Evolutionary conservation across 768 basidiomycete species (phyloP).

Genomic region (Suillus bovinus): DNA sequence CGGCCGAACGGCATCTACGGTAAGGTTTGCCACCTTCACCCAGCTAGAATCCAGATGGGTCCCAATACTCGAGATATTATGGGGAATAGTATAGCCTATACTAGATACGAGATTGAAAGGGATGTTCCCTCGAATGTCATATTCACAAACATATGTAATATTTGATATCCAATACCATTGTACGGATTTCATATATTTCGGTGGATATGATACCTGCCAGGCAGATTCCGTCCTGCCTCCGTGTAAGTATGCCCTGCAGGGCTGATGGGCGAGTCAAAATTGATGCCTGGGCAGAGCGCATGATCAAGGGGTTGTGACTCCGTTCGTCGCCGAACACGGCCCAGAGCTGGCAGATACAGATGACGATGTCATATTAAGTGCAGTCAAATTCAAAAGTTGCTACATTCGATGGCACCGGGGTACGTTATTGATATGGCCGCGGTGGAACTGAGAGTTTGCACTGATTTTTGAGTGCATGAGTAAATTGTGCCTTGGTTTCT

Average conservation of each 20-base stretch:
- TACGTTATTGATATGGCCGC: not conserved
- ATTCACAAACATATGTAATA: no score
- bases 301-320: not conserved
- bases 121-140: no score
- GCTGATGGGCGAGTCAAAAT: not conserved
- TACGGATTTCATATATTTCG: no score
- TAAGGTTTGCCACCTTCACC: no score
- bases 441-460: not conserved
- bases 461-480: not conserved
- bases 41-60: no score
- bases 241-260: not conserved
- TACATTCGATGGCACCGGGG: not conserved
- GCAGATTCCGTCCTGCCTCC: no score
- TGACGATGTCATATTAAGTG: not conserved
- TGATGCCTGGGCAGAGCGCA: not conserved
- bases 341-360: not conserved
- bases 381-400: not conserved
- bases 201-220: no score
- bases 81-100: no score
- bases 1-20: no score
- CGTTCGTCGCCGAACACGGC: not conserved
- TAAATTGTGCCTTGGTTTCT: not conserved
- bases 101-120: no score
- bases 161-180: no score
- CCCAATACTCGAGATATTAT: no score